Percentiles rank a stretch among this genome's conserved stretches.
Evolutionary conservation across 2,329 filamentous ascomycete species (phyloP).

Genomic region (Fusarium xylarioides): DNA sequence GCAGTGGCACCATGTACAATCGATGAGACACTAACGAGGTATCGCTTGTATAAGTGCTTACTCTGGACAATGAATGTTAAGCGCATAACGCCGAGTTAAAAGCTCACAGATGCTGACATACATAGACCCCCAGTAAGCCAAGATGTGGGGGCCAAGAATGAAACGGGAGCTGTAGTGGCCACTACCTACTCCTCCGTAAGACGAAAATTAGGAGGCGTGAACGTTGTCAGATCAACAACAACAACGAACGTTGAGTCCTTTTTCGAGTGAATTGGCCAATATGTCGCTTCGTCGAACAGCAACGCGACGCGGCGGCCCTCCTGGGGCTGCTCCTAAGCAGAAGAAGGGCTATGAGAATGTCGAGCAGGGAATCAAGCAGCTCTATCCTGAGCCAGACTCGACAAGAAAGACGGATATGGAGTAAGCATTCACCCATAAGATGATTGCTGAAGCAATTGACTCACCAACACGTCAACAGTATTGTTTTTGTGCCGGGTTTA

Average conservation of each 20-base stretch:
- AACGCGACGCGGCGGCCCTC: conserved; percentile 40
- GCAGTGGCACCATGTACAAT: not conserved
- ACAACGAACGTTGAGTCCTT: not conserved
- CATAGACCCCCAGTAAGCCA: not conserved
- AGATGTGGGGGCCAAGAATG: conserved; percentile 18
- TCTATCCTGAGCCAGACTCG: conserved; percentile 46
- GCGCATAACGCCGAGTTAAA: not conserved
- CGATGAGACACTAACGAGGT: not conserved
- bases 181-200: not conserved
- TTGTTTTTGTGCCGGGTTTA: conserved; percentile 54
- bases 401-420: conserved; percentile 49
- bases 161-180: not conserved
- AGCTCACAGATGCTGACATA: not conserved
- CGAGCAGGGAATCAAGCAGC: conserved; percentile 51
- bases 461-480: conserved; percentile 35
- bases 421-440: conserved; percentile 5
- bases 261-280: not conserved
- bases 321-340: conserved; percentile 18
- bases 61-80: not conserved
- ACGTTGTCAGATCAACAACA: not conserved
- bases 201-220: not conserved
- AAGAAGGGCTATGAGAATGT: conserved; percentile 50
- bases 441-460: not conserved
- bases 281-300: conserved; percentile 26
- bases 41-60: not conserved